A percentile compares a stretch with the other conserved stretches of the same genome.
Evolutionary conservation across 1,284 basidiomycete genomes (phyloP).

Genomic region (Sporisorium graminicola): DNA sequence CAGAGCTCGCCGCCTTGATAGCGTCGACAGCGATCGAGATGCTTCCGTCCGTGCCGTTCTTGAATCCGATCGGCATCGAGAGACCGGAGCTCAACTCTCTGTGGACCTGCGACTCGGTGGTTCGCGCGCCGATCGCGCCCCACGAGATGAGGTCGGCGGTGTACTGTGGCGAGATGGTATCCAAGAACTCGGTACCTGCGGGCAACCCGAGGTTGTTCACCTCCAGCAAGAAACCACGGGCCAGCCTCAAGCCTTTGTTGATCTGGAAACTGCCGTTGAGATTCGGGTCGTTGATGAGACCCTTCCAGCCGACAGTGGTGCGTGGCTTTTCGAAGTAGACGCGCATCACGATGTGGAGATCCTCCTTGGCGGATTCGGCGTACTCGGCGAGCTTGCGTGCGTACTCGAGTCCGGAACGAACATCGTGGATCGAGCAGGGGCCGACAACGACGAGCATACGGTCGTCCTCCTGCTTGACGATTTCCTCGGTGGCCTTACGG

Average conservation of each 20-base stretch:
- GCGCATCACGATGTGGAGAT: slow-evolving; percentile 91
- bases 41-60: slow-evolving; percentile 73
- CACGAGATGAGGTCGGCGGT: slow-evolving; percentile 95
- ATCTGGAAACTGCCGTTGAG: slow-evolving; percentile 87
- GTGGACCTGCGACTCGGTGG: slow-evolving; percentile 95
- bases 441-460: slow-evolving; percentile 67
- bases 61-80: slow-evolving; percentile 87
- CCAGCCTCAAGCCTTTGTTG: slow-evolving; percentile 94
- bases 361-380: slow-evolving; percentile 82
- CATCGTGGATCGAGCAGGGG: slow-evolving; percentile 69
- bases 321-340: slow-evolving; percentile 72
- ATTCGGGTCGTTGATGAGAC: slow-evolving; percentile 92
- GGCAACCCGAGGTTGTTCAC: slow-evolving; percentile 72
- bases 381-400: slow-evolving; percentile 78
- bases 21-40: slow-evolving; percentile 84
- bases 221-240: slow-evolving; percentile 83
- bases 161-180: slow-evolving; percentile 90
- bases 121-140: slow-evolving; percentile 86
- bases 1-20: slow-evolving; percentile 90
- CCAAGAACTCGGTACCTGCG: slow-evolving; percentile 72
- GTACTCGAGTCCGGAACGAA: slow-evolving; percentile 66
- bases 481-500: slow-evolving; percentile 59
- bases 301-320: slow-evolving; percentile 98
- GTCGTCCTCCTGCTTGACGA: slow-evolving; percentile 63
- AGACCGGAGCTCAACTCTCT: slow-evolving; percentile 84